These are phyloP conservation scores for Aspergillus ustus DNA, from an alignment of 2,329 filamentous ascomycete species.

Conservation along the genomic window DNA sequence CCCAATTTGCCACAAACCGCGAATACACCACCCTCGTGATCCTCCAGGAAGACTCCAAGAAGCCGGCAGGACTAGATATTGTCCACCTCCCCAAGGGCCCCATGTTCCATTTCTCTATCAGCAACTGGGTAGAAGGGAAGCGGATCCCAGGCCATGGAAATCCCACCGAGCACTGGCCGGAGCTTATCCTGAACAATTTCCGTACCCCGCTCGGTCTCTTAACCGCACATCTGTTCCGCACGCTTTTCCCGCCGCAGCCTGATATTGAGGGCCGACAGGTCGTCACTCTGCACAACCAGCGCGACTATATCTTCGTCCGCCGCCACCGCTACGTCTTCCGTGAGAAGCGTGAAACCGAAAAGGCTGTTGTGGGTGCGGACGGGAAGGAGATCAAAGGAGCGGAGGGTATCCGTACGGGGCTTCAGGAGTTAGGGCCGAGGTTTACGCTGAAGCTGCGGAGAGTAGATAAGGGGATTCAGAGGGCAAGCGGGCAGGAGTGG, in stretches of 20 bases:
- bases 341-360: slow-evolving; percentile 84
- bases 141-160: slow-evolving; percentile 89
- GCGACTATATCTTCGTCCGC: slow-evolving; percentile 93
- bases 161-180: slow-evolving; percentile 86
- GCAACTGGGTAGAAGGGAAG: slow-evolving; percentile 87
- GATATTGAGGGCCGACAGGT: slow-evolving; percentile 87
- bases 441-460: slow-evolving; percentile 87
- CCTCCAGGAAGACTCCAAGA: slow-evolving; percentile 87
- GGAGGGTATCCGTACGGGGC: slow-evolving; percentile 80
- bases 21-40: slow-evolving; percentile 84
- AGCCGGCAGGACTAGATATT: slow-evolving; percentile 78
- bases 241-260: slow-evolving; percentile 77
- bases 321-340: slow-evolving; percentile 91
- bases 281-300: slow-evolving; percentile 90
- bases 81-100: slow-evolving; percentile 83
- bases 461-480: slow-evolving; percentile 86
- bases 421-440: slow-evolving; percentile 87
- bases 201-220: slow-evolving; percentile 88
- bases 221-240: slow-evolving; percentile 82
- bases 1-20: slow-evolving; percentile 78
- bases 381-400: slow-evolving; percentile 84
- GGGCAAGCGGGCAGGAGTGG: slow-evolving; percentile 81
- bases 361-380: slow-evolving; percentile 79
- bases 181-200: slow-evolving; percentile 92
- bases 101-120: slow-evolving; percentile 89